Evolutionary conservation across 176 grass and related monocot genomes (phyloP).

Genomic region (Rhynchospora pubera): DNA sequence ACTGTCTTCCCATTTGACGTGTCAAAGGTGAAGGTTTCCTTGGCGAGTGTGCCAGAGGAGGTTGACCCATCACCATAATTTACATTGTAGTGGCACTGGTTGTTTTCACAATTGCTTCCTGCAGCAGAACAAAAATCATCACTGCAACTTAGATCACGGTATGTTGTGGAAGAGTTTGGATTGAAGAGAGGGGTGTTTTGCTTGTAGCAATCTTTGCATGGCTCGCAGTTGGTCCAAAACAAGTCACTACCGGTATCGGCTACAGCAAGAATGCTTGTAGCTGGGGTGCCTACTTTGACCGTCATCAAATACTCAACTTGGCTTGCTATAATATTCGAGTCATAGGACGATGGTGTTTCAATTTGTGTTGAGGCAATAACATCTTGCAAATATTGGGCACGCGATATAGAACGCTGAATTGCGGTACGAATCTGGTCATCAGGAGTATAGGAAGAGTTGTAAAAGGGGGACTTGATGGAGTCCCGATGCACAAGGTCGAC

Average conservation of each 20-base stretch:
- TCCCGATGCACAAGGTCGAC: not conserved
- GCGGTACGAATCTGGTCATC: not conserved
- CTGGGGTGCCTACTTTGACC: slow-evolving; percentile 17
- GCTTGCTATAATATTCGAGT: not conserved
- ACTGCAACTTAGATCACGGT: slow-evolving; percentile 2
- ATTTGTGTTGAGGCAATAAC: not conserved
- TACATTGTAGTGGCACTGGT: not conserved
- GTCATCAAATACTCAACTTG: slow-evolving; percentile 1
- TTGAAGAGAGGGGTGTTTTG: slow-evolving; percentile 12
- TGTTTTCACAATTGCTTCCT: not conserved
- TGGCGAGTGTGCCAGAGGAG: not conserved
- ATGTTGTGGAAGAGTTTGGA: slow-evolving; percentile 6
- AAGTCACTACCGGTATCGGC: slow-evolving; percentile 25
- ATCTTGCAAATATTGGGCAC: not conserved
- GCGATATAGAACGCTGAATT: not conserved
- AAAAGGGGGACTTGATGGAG: slow-evolving; percentile 1
- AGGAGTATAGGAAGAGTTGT: not conserved
- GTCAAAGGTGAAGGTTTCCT: slow-evolving; percentile 11
- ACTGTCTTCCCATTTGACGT: not conserved
- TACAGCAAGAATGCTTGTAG: slow-evolving; percentile 7
- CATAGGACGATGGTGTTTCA: not conserved
- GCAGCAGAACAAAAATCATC: not conserved
- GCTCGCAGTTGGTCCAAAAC: slow-evolving; percentile 22
- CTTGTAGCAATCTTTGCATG: slow-evolving; percentile 3
- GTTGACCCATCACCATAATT: slow-evolving; percentile 1